Evolutionary conservation across 768 basidiomycete species (phyloP).

Genomic region (Termitomyces sp.): DNA sequence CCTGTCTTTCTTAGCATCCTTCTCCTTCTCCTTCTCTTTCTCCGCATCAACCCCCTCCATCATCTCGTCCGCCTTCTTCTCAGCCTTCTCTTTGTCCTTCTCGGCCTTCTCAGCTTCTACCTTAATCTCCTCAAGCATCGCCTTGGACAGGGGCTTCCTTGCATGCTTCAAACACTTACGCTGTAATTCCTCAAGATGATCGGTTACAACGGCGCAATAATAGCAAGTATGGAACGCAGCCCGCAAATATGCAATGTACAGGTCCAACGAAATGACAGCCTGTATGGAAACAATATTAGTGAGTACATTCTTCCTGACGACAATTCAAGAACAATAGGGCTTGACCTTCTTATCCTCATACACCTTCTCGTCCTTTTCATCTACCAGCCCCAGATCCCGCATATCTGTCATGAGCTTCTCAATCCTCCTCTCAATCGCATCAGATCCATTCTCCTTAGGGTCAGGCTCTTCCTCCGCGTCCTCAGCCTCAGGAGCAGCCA

Average conservation of each 20-base stretch:
- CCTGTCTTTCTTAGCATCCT: conserved; percentile 24
- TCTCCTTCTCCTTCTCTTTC: conserved; percentile 27
- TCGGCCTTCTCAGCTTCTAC: conserved; percentile 51
- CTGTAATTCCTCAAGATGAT: conserved; percentile 93
- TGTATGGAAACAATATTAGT: conserved; percentile 26
- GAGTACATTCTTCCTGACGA: background rate
- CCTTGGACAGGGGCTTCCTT: conserved; percentile 69
- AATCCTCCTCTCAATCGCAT: conserved; percentile 79
- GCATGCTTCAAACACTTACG: conserved; percentile 93
- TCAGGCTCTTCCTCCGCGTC: conserved; percentile 53
- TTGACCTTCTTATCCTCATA: conserved; percentile 70
- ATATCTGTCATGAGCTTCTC: conserved; percentile 73
- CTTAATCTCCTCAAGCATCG: conserved; percentile 57
- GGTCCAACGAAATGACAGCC: conserved; percentile 82
- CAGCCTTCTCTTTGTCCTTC: conserved; percentile 42
- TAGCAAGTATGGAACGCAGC: conserved; percentile 94
- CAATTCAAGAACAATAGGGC: conserved; percentile 11
- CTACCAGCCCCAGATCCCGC: conserved; percentile 58
- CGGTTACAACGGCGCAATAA: conserved; percentile 91
- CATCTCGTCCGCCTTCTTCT: conserved; percentile 37
- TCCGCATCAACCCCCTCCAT: conserved; percentile 29
- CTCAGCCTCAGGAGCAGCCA: conserved; percentile 28
- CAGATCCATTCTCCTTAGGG: conserved; percentile 63
- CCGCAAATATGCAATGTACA: conserved; percentile 92
- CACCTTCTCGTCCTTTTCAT: conserved; percentile 60